These are phyloP conservation scores for Capsella bursapastoris DNA, from an alignment of 345 rosid genomes.

Conservation along the genomic window DNA sequence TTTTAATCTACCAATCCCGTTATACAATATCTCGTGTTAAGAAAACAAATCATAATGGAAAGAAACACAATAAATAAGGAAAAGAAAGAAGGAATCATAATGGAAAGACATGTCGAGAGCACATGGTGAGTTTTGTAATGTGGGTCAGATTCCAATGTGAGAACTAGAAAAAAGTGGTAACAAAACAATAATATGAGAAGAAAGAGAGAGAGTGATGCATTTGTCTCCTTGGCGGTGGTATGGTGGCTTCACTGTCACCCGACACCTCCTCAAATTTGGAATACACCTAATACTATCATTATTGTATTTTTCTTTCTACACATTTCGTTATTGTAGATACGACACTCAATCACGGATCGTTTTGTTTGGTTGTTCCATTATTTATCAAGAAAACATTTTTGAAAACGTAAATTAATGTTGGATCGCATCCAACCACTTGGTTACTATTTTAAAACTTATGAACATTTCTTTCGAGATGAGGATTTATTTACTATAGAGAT, in stretches of 20 bases:
- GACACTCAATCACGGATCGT: slow-evolving; percentile 35
- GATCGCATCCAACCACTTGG: slow-evolving; percentile 22
- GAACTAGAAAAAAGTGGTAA: slow-evolving; percentile 9
- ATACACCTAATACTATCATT: slow-evolving; percentile 7
- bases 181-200: slow-evolving; percentile 12
- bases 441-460: background rate
- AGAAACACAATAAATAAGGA: slow-evolving; percentile 15
- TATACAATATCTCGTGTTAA: background rate
- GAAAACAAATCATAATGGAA: background rate
- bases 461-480: background rate
- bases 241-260: slow-evolving; percentile 45
- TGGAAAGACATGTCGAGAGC: slow-evolving; percentile 44
- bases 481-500: background rate
- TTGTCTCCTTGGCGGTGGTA: slow-evolving; percentile 52
- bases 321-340: slow-evolving; percentile 33
- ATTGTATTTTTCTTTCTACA: slow-evolving; percentile 1
- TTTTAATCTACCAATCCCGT: background rate
- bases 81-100: slow-evolving; percentile 20
- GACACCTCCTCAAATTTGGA: slow-evolving; percentile 37
- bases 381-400: slow-evolving; percentile 29
- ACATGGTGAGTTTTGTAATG: slow-evolving; percentile 34
- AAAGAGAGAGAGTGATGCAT: slow-evolving; percentile 6
- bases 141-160: slow-evolving; percentile 34
- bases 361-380: slow-evolving; percentile 22
- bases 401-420: slow-evolving; percentile 31